Evolutionary conservation across 2,329 filamentous ascomycete species (phyloP).

Genomic region (Alternaria metachromatica): DNA sequence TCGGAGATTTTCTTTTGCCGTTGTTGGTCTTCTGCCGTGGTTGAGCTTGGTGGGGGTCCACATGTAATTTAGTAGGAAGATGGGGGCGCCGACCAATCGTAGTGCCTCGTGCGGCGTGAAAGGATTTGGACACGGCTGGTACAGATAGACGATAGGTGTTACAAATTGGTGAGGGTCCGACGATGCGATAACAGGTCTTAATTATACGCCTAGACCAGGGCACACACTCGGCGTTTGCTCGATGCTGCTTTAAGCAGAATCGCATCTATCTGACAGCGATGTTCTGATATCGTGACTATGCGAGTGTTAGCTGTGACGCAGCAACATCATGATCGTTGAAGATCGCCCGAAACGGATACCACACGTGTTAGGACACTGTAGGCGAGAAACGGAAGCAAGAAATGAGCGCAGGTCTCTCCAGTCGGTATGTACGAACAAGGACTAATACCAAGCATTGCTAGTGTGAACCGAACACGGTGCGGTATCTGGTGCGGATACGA

Average conservation of each 20-base stretch:
- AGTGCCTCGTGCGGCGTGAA: background rate
- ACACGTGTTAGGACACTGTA: background rate
- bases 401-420: background rate
- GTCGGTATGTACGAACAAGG: background rate
- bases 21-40: background rate
- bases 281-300: background rate
- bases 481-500: background rate
- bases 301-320: background rate
- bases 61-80: conserved; percentile 1
- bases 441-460: background rate
- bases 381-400: background rate
- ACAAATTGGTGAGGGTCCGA: background rate
- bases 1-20: background rate
- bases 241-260: background rate
- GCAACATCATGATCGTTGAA: background rate
- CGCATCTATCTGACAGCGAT: background rate
- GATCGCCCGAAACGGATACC: background rate
- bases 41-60: background rate
- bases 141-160: background rate
- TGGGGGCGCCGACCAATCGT: background rate
- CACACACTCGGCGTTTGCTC: background rate
- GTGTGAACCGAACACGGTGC: background rate
- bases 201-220: background rate
- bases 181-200: background rate
- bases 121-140: background rate